A percentile compares a stretch with the other conserved stretches of the same genome.
Conservation (phyloP, 176 grass and related monocot genomes). For the Zea luxurians region DNA sequence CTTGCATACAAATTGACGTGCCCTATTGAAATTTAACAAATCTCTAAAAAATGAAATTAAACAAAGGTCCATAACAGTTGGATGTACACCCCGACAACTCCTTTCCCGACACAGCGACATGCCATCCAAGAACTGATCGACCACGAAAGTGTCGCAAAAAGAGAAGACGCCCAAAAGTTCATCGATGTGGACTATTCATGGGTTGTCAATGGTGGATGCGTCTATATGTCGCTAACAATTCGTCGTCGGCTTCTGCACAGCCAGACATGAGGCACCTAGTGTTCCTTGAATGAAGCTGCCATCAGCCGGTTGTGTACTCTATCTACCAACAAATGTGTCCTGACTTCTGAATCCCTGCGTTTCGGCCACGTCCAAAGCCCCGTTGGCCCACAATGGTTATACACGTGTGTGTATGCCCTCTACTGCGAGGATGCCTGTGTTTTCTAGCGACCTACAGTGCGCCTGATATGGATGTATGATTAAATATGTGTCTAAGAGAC, state of each 20-base stretch:
- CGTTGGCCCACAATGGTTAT: not conserved
- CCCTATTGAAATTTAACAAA: too few relatives aligned
- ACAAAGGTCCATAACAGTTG: not conserved
- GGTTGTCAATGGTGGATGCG: not conserved
- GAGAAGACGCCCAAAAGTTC: not conserved
- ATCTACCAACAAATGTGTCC: not conserved
- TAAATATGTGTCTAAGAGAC: too few relatives aligned
- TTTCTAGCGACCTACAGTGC: too few relatives aligned
- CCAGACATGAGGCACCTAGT: not conserved
- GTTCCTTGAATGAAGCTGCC: not conserved
- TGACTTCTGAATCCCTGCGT: too few relatives aligned
- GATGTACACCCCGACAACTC: not conserved
- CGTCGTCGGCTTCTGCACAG: not conserved
- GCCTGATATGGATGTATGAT: too few relatives aligned
- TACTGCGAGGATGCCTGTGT: not conserved
- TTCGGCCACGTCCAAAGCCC: not conserved
- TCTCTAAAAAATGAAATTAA: too few relatives aligned
- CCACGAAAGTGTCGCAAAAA: not conserved
- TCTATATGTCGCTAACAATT: not conserved
- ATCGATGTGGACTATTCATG: not conserved
- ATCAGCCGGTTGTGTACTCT: not conserved
- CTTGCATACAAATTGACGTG: too few relatives aligned
- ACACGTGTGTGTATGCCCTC: not conserved
- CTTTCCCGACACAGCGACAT: not conserved
- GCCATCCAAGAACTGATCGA: not conserved